Conservation (phyloP, 306 rosid genomes). For the Aeschynomene evenia region DNA sequence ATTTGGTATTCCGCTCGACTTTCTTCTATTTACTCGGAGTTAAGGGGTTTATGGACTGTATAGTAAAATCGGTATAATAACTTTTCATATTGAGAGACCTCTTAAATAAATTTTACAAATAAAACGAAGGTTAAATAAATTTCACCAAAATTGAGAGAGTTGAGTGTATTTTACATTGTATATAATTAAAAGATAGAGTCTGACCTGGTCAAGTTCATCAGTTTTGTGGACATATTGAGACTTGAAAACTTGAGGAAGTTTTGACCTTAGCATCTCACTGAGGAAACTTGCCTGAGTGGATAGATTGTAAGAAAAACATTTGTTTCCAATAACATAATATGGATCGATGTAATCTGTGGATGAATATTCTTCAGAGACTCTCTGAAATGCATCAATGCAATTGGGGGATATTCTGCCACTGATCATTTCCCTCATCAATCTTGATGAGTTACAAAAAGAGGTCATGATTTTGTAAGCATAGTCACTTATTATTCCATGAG, state of each 20-base stretch:
- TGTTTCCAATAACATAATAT: constrained; percentile 19
- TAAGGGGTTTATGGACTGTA: too few relatives aligned
- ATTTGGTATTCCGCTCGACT: too few relatives aligned
- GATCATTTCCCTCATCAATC: not conserved
- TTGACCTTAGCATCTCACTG: not conserved
- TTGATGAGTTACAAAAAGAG: constrained; percentile 29
- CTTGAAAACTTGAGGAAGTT: not conserved
- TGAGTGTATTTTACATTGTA: too few relatives aligned
- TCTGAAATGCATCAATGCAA: not conserved
- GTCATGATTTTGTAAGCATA: constrained; percentile 12
- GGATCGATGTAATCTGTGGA: not conserved
- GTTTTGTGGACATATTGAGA: not conserved
- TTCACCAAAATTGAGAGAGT: too few relatives aligned
- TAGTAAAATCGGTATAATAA: too few relatives aligned
- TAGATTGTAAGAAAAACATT: constrained; percentile 23
- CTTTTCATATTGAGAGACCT: too few relatives aligned
- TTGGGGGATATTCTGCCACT: not conserved
- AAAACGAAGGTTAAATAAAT: too few relatives aligned
- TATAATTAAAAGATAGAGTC: too few relatives aligned
- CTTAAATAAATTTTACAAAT: too few relatives aligned
- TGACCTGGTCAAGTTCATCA: constrained; percentile 7
- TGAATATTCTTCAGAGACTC: not conserved
- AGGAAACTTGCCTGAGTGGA: constrained; percentile 25
- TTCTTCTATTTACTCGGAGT: too few relatives aligned
- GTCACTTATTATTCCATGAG: constrained; percentile 41